Conservation (phyloP, 2,329 filamentous ascomycete species). For the Aspergillus tubingensis region DNA sequence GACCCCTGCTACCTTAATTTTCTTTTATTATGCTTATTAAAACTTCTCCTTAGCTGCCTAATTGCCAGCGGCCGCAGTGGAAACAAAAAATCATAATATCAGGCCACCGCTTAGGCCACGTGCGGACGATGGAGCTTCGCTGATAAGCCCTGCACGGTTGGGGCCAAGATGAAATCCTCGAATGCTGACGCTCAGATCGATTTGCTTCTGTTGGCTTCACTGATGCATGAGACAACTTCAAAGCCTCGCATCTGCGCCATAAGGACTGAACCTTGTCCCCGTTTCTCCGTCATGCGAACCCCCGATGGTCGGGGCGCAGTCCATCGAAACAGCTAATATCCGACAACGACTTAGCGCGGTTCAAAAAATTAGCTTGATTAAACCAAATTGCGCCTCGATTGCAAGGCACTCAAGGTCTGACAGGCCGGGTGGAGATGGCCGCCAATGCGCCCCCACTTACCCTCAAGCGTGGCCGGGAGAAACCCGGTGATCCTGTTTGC, state of each 20-base stretch:
- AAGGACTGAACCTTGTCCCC: not conserved
- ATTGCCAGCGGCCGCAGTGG: not conserved
- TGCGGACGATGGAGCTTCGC: not conserved
- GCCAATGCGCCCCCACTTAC: constrained; percentile 6
- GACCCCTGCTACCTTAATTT: not conserved
- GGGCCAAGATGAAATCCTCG: not conserved
- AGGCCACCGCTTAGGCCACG: not conserved
- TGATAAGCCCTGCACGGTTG: constrained; percentile 3
- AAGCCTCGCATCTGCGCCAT: not conserved
- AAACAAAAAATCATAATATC: not conserved
- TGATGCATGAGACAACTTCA: not conserved
- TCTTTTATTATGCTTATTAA: constrained; percentile 2
- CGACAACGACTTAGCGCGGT: not conserved
- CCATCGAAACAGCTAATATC: constrained; percentile 1
- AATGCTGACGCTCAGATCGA: not conserved
- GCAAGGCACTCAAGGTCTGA: constrained; percentile 1
- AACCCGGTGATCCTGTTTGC: not conserved
- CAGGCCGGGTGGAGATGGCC: not conserved
- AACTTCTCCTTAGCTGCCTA: not conserved
- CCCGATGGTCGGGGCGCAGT: not conserved
- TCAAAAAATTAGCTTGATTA: not conserved
- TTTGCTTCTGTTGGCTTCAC: not conserved
- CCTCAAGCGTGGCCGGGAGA: not conserved
- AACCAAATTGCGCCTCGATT: not conserved
- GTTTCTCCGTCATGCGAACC: not conserved